These are phyloP conservation scores for Fragaria nilgerrensis DNA, from an alignment of 306 rosid species.

Conservation along the genomic window DNA sequence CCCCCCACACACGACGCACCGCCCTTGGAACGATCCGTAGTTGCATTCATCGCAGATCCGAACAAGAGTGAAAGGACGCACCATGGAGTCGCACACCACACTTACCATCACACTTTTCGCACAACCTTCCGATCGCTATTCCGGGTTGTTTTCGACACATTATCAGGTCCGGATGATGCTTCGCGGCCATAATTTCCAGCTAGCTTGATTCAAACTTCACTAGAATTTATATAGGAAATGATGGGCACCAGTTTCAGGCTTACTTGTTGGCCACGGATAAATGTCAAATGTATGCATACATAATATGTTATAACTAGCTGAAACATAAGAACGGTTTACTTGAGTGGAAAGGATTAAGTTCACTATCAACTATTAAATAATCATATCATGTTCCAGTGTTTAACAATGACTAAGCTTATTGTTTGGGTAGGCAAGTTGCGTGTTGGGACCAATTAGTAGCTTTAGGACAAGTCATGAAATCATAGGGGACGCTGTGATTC, in stretches of 20 bases:
- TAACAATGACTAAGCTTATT: too few species aligned
- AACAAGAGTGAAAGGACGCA: constrained; percentile 83
- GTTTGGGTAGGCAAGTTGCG: too few species aligned
- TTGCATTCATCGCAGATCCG: constrained; percentile 80
- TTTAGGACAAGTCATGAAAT: too few species aligned
- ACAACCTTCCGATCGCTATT: constrained; percentile 73
- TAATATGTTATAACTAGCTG: too few species aligned
- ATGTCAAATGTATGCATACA: too few species aligned
- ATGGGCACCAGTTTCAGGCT: neutral
- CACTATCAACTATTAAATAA: too few species aligned
- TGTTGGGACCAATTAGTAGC: too few species aligned
- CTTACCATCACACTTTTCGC: constrained; percentile 79
- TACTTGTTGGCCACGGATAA: neutral
- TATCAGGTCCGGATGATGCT: constrained; percentile 88
- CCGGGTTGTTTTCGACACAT: constrained; percentile 88
- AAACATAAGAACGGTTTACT: too few species aligned
- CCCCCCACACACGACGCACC: constrained; percentile 86
- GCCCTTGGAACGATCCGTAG: constrained; percentile 72
- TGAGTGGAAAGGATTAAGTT: too few species aligned
- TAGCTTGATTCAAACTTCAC: neutral
- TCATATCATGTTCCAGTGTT: too few species aligned
- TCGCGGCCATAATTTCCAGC: neutral
- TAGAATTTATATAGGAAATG: neutral
- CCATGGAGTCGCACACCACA: constrained; percentile 75
- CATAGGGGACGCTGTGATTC: too few species aligned